Conservation (phyloP, 768 basidiomycete genomes). For the Trametes meyenii region DNA sequence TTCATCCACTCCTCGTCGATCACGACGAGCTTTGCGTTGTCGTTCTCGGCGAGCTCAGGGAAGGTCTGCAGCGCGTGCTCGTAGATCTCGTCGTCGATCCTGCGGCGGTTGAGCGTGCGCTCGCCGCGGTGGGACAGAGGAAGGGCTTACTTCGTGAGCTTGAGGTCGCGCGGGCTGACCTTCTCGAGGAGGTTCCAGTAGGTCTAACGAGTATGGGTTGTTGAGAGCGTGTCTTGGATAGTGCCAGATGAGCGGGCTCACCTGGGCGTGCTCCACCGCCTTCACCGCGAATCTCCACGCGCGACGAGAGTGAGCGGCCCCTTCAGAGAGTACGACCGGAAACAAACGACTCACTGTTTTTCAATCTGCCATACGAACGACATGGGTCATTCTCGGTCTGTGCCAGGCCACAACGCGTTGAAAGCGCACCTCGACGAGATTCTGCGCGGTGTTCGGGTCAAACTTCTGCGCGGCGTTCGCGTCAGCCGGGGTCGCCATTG, state of each 20-base stretch:
- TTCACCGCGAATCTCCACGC: constrained; percentile 80
- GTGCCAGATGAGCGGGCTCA: constrained; percentile 32
- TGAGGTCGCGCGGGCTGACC: constrained; percentile 74
- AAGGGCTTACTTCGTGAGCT: constrained; percentile 72
- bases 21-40: constrained; percentile 46
- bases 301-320: background rate
- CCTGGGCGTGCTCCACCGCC: constrained; percentile 96
- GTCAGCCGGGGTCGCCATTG: background rate
- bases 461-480: constrained; percentile 60
- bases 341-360: constrained; percentile 74
- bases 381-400: background rate
- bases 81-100: constrained; percentile 88
- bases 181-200: constrained; percentile 94
- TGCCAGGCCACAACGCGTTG: background rate
- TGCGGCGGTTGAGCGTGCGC: constrained; percentile 15
- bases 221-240: background rate
- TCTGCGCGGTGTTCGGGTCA: constrained; percentile 91
- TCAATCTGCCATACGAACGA: constrained; percentile 66
- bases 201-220: constrained; percentile 51
- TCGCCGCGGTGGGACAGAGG: background rate
- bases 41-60: constrained; percentile 63
- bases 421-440: constrained; percentile 75
- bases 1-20: constrained; percentile 96
- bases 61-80: constrained; percentile 74
- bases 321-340: constrained; percentile 15